Percentiles rank a stretch among this genome's conserved stretches.
Conservation (phyloP, 1,139 yeast species). For the Diutina pseudorugosa region DNA sequence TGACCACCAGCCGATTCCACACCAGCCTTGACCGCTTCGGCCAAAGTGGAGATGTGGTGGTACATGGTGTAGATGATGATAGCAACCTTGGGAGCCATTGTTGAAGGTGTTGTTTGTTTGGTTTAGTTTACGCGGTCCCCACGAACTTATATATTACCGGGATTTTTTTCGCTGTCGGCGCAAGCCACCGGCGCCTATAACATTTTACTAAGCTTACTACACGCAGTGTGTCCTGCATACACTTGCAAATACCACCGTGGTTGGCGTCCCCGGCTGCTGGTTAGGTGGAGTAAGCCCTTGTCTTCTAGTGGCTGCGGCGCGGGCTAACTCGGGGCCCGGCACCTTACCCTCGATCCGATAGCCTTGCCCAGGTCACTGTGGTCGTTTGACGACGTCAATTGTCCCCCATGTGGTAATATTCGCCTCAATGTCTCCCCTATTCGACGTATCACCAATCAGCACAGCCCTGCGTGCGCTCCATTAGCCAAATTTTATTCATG, state of each 20-base stretch:
- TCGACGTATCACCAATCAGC: background rate
- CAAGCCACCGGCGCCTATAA: background rate
- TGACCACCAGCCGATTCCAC: constrained; percentile 9
- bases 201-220: background rate
- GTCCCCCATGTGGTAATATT: background rate
- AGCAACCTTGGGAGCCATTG: constrained; percentile 9
- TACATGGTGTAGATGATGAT: constrained; percentile 10
- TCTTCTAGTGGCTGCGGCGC: too few relatives aligned
- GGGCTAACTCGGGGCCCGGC: too few relatives aligned
- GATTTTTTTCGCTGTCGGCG: background rate
- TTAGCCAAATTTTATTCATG: background rate
- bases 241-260: too few relatives aligned
- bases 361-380: too few relatives aligned
- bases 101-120: background rate
- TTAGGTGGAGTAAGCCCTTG: too few relatives aligned
- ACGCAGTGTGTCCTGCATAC: background rate
- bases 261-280: too few relatives aligned
- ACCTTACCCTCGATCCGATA: too few relatives aligned
- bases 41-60: constrained; percentile 9
- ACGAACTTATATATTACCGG: background rate
- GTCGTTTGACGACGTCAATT: background rate
- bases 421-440: background rate
- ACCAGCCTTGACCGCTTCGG: constrained; percentile 8
- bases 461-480: background rate
- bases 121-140: background rate